Evolutionary conservation across 371 early-diverging fungal species (phyloP), one percentile per base, ranked within the genome.

Genomic region (Homolaphlyctis polyrhiza): DNA sequence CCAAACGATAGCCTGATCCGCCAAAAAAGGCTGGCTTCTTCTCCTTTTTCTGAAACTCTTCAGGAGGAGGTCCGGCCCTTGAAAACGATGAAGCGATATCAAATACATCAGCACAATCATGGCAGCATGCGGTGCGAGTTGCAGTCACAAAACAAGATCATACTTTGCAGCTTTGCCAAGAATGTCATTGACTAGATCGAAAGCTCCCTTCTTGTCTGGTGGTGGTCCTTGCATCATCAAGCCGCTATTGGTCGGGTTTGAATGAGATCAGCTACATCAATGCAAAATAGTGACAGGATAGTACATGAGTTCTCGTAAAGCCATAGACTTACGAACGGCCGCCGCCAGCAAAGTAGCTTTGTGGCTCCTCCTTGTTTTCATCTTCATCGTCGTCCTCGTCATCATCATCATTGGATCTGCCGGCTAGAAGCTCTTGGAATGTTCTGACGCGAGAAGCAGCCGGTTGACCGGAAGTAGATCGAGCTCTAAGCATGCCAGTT

Each of bases 311-410:
- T 45, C 16, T 23, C 23, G 45, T 45, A 18, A 45, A 45, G 23
- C 23, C 45, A 45, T 45, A 18, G 45, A 18, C 23, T 16, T 23
- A 90, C 87, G 89, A 89, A 76, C 89, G 89, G 71, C 92, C 94
- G 32, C 94, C 94, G 16, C 94, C 94, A 25, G 92, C 87, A 77
- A 87, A 93, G 35, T 82, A 85, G 64, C 88, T 88, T 68, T 92
- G 84, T 34, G 68, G 78, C 29, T 87, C 88, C 25, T 90, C 71
- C 27, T 66, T 65, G 25, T 62, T 57, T 27, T 49, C 51, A n/a
- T 59, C 58, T 25, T 70, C 66, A 33, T 59, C 61, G 33, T 61
- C 51, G 30, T 35, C 32, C 28, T 47, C 36, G 11, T 32, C 29
- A 6, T 66, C 35, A 27, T 47, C 23, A 18, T 16, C 23, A 45